These are phyloP conservation scores for Athelia sp. DNA, from an alignment of 1,284 basidiomycete species.

Conservation along the genomic window DNA sequence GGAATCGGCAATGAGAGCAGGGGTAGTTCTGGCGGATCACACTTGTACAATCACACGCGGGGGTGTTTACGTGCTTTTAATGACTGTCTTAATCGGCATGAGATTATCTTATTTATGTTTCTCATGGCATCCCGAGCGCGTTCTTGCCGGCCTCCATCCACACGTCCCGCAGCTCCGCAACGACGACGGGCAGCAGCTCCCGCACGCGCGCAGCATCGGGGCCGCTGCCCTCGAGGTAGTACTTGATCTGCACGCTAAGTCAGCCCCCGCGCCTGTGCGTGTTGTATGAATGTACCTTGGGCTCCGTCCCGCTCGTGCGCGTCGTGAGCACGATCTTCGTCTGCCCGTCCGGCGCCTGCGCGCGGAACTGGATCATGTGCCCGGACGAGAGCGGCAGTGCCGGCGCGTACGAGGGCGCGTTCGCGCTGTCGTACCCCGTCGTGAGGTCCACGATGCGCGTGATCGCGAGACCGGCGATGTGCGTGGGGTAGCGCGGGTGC, in stretches of 20 bases:
- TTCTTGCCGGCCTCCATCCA: slow-evolving; percentile 68
- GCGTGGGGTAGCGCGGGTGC: slow-evolving; percentile 46
- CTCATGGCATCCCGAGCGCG: slow-evolving; percentile 40
- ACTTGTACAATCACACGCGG: not conserved
- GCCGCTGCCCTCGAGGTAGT: slow-evolving; percentile 76
- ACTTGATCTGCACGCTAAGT: slow-evolving; percentile 76
- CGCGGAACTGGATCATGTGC: slow-evolving; percentile 80
- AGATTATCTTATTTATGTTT: not conserved
- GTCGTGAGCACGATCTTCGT: slow-evolving; percentile 60
- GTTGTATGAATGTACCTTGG: no score
- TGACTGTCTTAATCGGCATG: not conserved
- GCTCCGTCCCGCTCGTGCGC: slow-evolving; percentile 82
- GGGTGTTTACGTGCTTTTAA: not conserved
- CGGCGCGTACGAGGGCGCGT: slow-evolving; percentile 61
- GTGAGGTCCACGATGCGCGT: slow-evolving; percentile 71
- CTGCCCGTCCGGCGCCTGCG: slow-evolving; percentile 35
- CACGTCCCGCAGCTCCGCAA: slow-evolving; percentile 51
- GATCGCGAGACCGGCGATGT: slow-evolving; percentile 57
- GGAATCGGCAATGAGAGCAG: slow-evolving; percentile 55
- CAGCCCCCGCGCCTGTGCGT: no score
- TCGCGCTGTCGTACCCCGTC: slow-evolving; percentile 65
- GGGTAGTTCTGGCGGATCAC: not conserved
- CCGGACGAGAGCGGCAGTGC: slow-evolving; percentile 69
- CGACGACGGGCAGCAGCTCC: slow-evolving; percentile 43
- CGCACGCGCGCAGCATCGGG: slow-evolving; percentile 38